phyloP scores from a whole-genome alignment of 495 filamentous ascomycete species.

The Cenococcum geophilum region DNA sequence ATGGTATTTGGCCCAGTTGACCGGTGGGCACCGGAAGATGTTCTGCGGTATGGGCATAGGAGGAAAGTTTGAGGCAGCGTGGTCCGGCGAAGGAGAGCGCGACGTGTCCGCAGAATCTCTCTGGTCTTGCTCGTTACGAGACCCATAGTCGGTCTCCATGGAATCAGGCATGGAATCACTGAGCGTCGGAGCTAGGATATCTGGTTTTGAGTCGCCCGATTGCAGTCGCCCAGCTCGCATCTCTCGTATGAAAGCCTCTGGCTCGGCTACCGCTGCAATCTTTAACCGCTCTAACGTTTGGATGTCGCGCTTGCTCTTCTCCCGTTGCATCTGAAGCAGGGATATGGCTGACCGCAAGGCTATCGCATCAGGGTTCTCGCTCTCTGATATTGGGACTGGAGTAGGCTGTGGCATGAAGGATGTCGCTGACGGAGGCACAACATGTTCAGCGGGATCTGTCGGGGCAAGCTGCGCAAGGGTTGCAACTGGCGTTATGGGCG shows the following conservation, averaged over 20 bases:
- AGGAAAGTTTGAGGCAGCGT: constrained; percentile 36
- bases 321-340: constrained; percentile 75
- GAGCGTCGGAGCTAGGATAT: constrained; percentile 20
- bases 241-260: constrained; percentile 60
- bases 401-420: constrained; percentile 47
- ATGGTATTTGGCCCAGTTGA: constrained; percentile 89
- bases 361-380: constrained; percentile 75
- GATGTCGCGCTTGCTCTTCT: constrained; percentile 67
- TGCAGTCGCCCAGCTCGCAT: constrained; percentile 36
- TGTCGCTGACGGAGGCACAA: constrained; percentile 16
- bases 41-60: constrained; percentile 72
- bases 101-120: constrained; percentile 28
- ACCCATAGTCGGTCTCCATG: constrained; percentile 28
- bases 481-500: constrained; percentile 34
- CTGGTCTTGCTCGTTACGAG: constrained; percentile 38
- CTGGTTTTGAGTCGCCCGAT: constrained; percentile 1
- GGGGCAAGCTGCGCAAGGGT: constrained; percentile 29
- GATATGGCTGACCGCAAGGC: constrained; percentile 74
- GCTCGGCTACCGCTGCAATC: constrained; percentile 57
- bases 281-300: constrained; percentile 57
- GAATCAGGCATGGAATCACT: constrained; percentile 8
- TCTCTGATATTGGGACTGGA: constrained; percentile 64
- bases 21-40: constrained; percentile 71
- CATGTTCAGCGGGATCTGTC: constrained; percentile 6
- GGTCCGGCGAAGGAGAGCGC: constrained; percentile 9